Evolutionary conservation across 148 eudicot genomes (phyloP).

Genomic region (Fagopyrum tataricum): DNA sequence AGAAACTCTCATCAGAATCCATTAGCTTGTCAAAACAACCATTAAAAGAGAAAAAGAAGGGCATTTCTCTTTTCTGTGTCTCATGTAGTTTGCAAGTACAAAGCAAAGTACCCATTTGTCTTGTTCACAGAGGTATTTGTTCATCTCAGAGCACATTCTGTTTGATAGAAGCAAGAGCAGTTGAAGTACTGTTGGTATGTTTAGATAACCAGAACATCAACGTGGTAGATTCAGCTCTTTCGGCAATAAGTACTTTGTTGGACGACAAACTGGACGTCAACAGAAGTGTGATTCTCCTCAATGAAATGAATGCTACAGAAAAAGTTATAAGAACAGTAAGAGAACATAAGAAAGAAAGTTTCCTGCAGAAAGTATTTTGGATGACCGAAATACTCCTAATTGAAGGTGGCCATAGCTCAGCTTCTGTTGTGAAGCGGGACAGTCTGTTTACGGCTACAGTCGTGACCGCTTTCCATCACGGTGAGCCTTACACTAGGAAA

Average conservation of each 20-base stretch:
- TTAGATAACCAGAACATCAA: not conserved
- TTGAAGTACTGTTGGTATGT: not conserved
- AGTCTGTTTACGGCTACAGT: constrained; percentile 42
- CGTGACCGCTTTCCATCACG: constrained; percentile 65
- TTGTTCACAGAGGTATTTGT: constrained; percentile 9
- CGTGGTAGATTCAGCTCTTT: not conserved
- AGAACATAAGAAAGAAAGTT: constrained; percentile 50
- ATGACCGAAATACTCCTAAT: constrained; percentile 52
- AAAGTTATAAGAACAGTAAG: constrained; percentile 50
- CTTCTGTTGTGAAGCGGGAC: constrained; percentile 49
- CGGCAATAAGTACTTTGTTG: constrained; percentile 9
- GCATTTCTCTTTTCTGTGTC: not conserved
- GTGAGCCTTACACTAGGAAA: constrained; percentile 56
- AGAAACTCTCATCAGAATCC: constrained; percentile 63
- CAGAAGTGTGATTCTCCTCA: constrained; percentile 47
- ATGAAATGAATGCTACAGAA: constrained; percentile 33
- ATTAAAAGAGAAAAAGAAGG: constrained; percentile 4
- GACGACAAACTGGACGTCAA: constrained; percentile 18
- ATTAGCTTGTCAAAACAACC: constrained; percentile 49
- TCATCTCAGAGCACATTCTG: constrained; percentile 9
- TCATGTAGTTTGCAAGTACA: not conserved
- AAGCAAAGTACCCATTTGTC: constrained; percentile 5
- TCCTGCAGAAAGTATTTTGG: constrained; percentile 71
- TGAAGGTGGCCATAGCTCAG: constrained; percentile 47
- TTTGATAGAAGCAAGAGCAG: constrained; percentile 8